These are phyloP conservation scores for Oryza brachyantha DNA, from an alignment of 176 grass and related monocot species.

Conservation along the genomic window DNA sequence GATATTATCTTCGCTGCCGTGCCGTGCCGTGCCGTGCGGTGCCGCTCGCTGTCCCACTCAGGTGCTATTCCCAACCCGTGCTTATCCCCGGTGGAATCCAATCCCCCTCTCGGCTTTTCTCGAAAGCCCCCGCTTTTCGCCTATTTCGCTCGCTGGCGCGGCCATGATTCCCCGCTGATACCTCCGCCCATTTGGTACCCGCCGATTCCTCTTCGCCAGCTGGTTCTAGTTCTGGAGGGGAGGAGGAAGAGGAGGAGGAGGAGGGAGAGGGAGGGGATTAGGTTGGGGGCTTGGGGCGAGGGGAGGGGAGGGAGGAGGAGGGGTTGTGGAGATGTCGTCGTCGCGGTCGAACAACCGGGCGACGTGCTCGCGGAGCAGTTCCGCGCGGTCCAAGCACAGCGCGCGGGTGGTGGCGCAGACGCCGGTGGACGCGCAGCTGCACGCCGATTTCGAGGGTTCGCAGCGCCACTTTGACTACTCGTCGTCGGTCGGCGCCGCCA, in stretches of 20 bases:
- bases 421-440: conserved; percentile 67
- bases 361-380: conserved; percentile 69
- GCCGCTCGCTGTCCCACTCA: conserved; percentile 37
- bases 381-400: conserved; percentile 66
- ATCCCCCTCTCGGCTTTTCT: conserved; percentile 17
- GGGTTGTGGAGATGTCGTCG: conserved; percentile 59
- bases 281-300: too few species aligned
- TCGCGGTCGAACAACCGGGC: conserved; percentile 62
- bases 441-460: conserved; percentile 75
- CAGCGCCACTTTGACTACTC: conserved; percentile 71
- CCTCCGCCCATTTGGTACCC: conserved; percentile 17
- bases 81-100: conserved; percentile 54
- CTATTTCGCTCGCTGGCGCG: background rate
- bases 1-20: conserved; percentile 20
- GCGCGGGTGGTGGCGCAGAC: conserved; percentile 74
- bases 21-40: background rate
- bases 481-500: conserved; percentile 48
- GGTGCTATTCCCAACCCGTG: conserved; percentile 11
- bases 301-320: background rate
- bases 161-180: conserved; percentile 40
- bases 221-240: background rate
- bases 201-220: conserved; percentile 2
- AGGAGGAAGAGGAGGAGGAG: background rate
- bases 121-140: conserved; percentile 3
- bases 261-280: background rate